Evolutionary conservation across 768 basidiomycete species (phyloP), one percentile per base, ranked within the genome.

Genomic region (Tricholoma sp.): DNA sequence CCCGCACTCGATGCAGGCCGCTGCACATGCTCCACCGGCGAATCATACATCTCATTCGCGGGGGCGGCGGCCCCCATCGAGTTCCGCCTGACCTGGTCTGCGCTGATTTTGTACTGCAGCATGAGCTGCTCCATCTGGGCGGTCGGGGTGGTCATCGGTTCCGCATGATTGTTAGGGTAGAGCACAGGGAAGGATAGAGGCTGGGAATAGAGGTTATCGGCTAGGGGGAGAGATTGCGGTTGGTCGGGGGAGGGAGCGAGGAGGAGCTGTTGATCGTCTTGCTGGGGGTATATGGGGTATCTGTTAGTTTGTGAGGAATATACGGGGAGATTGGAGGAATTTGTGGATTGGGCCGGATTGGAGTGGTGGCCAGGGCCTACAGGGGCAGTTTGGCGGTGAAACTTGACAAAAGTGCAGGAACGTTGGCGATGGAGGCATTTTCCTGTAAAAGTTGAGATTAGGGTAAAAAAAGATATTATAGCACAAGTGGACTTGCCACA

Each of bases 381-480:
- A 29, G 88, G 89, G 0, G 88, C 88, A 0, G 89, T 91, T 65
- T 90, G 89, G 12, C 88, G 83, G 65, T 89, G 88, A 64, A 88
- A 90, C 65, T 91, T 89, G 68, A 90, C 84, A 61, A 83, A 91
- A 0, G 89, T 91, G 70, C 89, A 91, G 4, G 85, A 78, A 54
- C 73, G 78, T 68, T 88, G 89, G 55, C 86, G 82, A 52, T 85
- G 77, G 1, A 82, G 63, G 63, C 90, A 91, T 80, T 90, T 91
- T 13, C 84, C 89, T 90, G 65, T 13, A 29, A 31, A 18, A 51
- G 51, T 44, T 52, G 33, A 61, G 58, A 52, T 41, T 18, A 54
- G 41, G 50, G 28, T 37, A 39, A 3, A 6, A 41, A 52, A 10
- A n/a, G n/a, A n/a, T n/a, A n/a, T n/a, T n/a, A n/a, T n/a, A n/a